Percentiles rank a stretch among this genome's conserved stretches.
Evolutionary conservation across 2,329 filamentous ascomycete genomes (phyloP).

Genomic region (Cercospora canescens): DNA sequence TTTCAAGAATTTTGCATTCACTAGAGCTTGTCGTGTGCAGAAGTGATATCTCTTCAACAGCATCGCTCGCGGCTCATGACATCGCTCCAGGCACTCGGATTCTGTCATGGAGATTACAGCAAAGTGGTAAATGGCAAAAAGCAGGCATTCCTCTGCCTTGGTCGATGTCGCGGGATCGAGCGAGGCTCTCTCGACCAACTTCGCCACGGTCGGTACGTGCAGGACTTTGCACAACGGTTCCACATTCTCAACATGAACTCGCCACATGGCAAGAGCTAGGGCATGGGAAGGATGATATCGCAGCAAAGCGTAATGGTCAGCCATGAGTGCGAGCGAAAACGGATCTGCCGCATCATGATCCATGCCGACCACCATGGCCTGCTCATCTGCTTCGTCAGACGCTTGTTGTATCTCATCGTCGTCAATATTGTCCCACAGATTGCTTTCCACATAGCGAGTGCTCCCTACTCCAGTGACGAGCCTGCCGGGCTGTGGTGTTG

Average conservation of each 20-base stretch:
- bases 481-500: constrained; percentile 21
- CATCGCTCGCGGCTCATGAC: constrained; percentile 50
- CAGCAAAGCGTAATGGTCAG: constrained; percentile 19
- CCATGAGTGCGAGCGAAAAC: constrained; percentile 19
- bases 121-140: constrained; percentile 63
- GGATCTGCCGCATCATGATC: constrained; percentile 29
- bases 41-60: constrained; percentile 29
- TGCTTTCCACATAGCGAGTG: constrained; percentile 45
- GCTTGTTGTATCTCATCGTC: constrained; percentile 32
- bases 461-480: constrained; percentile 37
- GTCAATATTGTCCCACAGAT: constrained; percentile 30
- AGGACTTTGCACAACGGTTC: constrained; percentile 70
- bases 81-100: constrained; percentile 46
- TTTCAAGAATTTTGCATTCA: constrained; percentile 67
- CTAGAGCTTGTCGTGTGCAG: constrained; percentile 63
- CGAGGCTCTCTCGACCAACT: constrained; percentile 52
- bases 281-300: constrained; percentile 56
- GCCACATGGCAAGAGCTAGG: constrained; percentile 54
- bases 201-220: constrained; percentile 58
- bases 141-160: constrained; percentile 57
- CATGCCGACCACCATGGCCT: constrained; percentile 22
- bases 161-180: constrained; percentile 54
- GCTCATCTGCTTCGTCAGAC: constrained; percentile 20
- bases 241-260: constrained; percentile 68
- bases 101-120: constrained; percentile 53